phyloP scores from a whole-genome alignment of 305 asterid species.

The Plantago lanceolata region DNA sequence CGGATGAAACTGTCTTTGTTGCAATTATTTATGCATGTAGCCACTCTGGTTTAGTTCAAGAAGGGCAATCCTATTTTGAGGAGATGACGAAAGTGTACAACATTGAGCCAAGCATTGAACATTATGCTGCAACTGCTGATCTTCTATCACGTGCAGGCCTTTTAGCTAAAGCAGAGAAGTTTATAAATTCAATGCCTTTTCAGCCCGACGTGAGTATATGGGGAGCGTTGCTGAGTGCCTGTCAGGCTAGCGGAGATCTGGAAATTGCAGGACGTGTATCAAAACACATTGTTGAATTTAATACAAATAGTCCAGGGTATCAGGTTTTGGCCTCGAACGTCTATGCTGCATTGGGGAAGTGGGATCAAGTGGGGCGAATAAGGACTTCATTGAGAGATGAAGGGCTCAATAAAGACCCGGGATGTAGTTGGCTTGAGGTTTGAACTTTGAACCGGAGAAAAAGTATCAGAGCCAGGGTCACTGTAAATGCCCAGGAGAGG shows the following conservation, averaged over 20 bases:
- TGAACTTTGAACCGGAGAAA: conserved; percentile 41
- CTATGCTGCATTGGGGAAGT: conserved; percentile 59
- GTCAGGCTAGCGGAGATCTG: conserved; percentile 51
- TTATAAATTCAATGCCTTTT: conserved; percentile 63
- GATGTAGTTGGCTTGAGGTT: conserved; percentile 72
- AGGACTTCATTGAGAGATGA: conserved; percentile 47
- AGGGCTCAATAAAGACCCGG: conserved; percentile 63
- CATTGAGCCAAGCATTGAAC: conserved; percentile 69
- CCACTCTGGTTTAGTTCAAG: conserved; percentile 76
- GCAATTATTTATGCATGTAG: conserved; percentile 69
- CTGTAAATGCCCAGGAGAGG: too few relatives aligned
- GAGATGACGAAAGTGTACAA: conserved; percentile 58
- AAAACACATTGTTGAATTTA: conserved; percentile 34
- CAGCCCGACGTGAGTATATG: conserved; percentile 74
- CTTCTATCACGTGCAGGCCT: conserved; percentile 71
- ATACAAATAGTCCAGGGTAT: conserved; percentile 60
- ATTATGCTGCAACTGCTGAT: conserved; percentile 77
- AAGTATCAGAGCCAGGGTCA: conserved; percentile 49
- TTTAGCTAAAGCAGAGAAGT: conserved; percentile 63
- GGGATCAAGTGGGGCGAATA: conserved; percentile 61
- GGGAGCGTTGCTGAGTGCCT: conserved; percentile 78
- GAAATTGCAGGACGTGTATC: conserved; percentile 55
- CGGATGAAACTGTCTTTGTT: conserved; percentile 59
- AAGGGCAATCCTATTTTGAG: conserved; percentile 56
- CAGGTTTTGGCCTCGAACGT: conserved; percentile 67